Evolutionary conservation across 106 monocot species (phyloP), one percentile per base, ranked within the genome.

Genomic region (Narthecium ossifragum): DNA sequence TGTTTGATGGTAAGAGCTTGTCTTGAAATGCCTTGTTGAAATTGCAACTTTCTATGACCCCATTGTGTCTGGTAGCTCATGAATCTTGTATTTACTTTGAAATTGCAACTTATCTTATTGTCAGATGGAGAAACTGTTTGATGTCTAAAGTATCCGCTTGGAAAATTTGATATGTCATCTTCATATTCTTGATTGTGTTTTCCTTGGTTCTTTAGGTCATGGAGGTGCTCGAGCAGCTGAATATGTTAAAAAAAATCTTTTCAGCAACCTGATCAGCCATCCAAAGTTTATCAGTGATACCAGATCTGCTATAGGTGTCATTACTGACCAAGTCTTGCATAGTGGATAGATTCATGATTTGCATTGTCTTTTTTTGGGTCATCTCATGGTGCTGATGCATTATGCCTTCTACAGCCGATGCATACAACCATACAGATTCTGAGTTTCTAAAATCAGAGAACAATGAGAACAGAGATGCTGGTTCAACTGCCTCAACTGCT

Each of bases 401-500:
- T 64, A 22, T 21, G 49, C 21, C 14, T 53, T 27, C 30, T 78
- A 38, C 72, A 85, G 85, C 61, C 47, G 79, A 80, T 66, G 75
- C 85, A 43, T 85, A 85, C 66, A 76, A 59, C 33, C 69, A 70
- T 13, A 85, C 85, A 0, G 85, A 85, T 53, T 65, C 68, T 3
- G 85, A 85, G 26, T 85, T 85, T 57, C 52, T 85, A 20, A 74
- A 75, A 59, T 80, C 85, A 62, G 85, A 85, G 34, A 76, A 65
- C 25, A 73, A 64, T 48, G 73, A 73, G 57, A 76, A 70, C n/a
- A 53, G 69, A 26, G 76, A 76, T 62, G 78, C 83, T 24, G 85
- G 85, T 5, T 85, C 85, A 50, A 85, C 85, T 59, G 85, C 85
- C 47, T 85, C 85, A 38, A 85, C 85, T 57, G 80, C 85, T 63